Evolutionary conservation across 208 protist species (phyloP), one percentile per base, ranked within the genome.

Genomic region (Trypanosoma melophagium): DNA sequence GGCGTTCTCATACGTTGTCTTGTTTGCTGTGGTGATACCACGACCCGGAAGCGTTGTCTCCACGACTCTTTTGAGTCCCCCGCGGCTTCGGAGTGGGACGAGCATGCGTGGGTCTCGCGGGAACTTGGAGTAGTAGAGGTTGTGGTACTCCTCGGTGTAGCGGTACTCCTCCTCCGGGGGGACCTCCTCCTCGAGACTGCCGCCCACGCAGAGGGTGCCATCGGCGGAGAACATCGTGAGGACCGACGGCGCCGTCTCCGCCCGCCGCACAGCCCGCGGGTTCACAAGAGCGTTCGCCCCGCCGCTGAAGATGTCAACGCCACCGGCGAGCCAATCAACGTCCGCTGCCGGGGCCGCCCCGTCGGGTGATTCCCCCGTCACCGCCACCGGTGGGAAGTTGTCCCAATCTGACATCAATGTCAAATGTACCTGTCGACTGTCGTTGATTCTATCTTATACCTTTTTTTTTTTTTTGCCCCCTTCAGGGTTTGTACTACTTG

Each of bases 41-140:
- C 7, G 62, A 12, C 53, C 51, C 13, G 52, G 35, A 2, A 60
- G 16, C n/a, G 55, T 66, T 14, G 71, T 62, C 44, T 71, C 57
- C 64, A 62, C 71, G 25, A 60, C 60, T 21, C 71, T 56, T 38
- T 66, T 69, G 55, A 66, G 56, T 22, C 62, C 66, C 50, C 70
- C 69, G 42, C 70, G 73, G 50, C 70, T 70, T 12, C 77, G 82
- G 35, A 94, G 74, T 60, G 88, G 88, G 10, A 80, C 81, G 59
- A 84, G 80, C 88, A 91, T 88, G 66, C 88, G 88, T 25, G 88
- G 88, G 66, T 94, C 88, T 25, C 88, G 82, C 14, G 88, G 88
- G 45, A 73, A 85, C 67, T 87, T 84, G 24, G 84, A 84, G 81
- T 89, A 94, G 77, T 94, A 94, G 22, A 86, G 59, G 9, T 49